These are phyloP conservation scores for Ephemerocybe angulata DNA, from an alignment of 768 basidiomycete genomes.

Conservation along the genomic window DNA sequence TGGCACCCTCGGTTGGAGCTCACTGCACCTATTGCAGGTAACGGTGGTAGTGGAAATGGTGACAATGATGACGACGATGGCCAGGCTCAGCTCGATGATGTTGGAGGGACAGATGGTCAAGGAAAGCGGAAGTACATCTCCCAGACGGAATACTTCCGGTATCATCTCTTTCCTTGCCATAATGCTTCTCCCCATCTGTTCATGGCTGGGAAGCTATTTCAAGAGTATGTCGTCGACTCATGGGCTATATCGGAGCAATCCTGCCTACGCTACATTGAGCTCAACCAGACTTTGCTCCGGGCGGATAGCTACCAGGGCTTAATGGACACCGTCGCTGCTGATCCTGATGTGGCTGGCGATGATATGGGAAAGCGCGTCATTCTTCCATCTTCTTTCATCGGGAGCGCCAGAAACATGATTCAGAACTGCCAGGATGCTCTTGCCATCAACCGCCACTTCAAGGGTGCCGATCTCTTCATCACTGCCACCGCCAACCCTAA, in stretches of 20 bases:
- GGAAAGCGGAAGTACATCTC: constrained; percentile 7
- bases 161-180: constrained; percentile 26
- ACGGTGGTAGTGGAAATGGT: constrained; percentile 13
- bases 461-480: constrained; percentile 40
- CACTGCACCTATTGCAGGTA: not conserved
- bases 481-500: constrained; percentile 47
- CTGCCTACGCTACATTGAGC: constrained; percentile 28
- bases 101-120: too few relatives aligned
- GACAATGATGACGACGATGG: constrained; percentile 22
- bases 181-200: constrained; percentile 20
- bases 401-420: constrained; percentile 34
- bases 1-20: constrained; percentile 41
- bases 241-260: constrained; percentile 43
- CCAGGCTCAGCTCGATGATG: constrained; percentile 24
- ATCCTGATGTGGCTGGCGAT: constrained; percentile 21
- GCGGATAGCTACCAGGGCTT: constrained; percentile 27
- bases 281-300: constrained; percentile 34
- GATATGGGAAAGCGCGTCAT: constrained; percentile 27
- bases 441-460: constrained; percentile 33
- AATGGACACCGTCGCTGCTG: constrained; percentile 13
- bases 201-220: constrained; percentile 36
- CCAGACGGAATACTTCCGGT: constrained; percentile 23
- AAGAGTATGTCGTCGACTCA: constrained; percentile 42
- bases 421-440: constrained; percentile 40
- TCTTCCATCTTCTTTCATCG: constrained; percentile 27